phyloP scores from a whole-genome alignment of 495 filamentous ascomycete genomes.

The Annulohypoxylon maeteangense region DNA sequence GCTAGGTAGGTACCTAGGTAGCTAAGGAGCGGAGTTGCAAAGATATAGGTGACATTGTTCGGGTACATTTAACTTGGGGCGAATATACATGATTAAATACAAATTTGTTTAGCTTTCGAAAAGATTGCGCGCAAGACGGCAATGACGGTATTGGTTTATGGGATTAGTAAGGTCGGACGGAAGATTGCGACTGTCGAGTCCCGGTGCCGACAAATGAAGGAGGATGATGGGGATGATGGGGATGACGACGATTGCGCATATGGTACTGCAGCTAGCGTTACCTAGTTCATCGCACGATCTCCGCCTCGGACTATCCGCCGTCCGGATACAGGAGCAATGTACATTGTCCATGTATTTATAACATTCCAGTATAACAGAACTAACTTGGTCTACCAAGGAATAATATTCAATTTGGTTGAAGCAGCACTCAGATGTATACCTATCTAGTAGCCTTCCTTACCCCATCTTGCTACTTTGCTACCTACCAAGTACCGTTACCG shows the following conservation, averaged over 20 bases:
- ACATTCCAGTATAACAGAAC: background rate
- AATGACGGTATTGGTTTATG: background rate
- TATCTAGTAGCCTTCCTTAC: background rate
- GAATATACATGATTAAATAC: background rate
- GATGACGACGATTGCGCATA: slow-evolving; percentile 40
- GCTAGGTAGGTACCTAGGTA: too few species aligned
- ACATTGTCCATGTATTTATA: background rate
- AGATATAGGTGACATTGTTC: slow-evolving; percentile 17
- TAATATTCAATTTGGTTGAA: too few species aligned
- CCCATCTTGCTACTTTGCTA: background rate
- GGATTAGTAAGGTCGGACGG: slow-evolving; percentile 33
- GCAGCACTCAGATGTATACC: background rate
- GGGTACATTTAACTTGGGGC: slow-evolving; percentile 21
- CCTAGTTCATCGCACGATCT: slow-evolving; percentile 31
- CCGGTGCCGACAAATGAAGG: slow-evolving; percentile 28
- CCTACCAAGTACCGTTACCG: background rate
- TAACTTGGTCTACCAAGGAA: too few species aligned
- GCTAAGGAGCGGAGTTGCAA: slow-evolving; percentile 11
- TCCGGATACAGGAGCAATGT: slow-evolving; percentile 21
- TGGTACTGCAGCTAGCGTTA: slow-evolving; percentile 36
- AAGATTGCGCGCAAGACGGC: slow-evolving; percentile 2
- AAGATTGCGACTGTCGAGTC: slow-evolving; percentile 26
- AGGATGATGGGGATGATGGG: slow-evolving; percentile 11
- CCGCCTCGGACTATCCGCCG: slow-evolving; percentile 39
- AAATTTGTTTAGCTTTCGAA: background rate